Base-by-base conservation (phyloP, 2,329 filamentous ascomycete species). In the Colletotrichum kahawae region DNA sequence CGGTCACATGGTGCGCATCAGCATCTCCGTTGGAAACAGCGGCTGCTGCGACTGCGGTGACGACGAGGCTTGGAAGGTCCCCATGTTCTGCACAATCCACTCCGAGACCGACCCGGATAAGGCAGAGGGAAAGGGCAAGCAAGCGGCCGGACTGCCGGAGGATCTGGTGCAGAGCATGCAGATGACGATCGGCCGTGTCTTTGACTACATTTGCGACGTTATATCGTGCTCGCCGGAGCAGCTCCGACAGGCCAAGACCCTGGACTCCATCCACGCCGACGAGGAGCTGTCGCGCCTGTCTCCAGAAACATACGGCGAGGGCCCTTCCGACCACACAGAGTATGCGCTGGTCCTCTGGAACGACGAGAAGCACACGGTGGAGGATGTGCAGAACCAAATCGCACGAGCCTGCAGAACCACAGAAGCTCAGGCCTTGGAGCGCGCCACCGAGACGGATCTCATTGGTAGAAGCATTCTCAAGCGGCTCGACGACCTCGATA, bases 1-100 rank as follows among this genome's bases (percentile, higher is more conserved):
- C 13, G 96, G 94, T 14, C 97, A 99, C 84, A 95, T 95, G 86
- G 96, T 98, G 70, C 93, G 94, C 80, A 95, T 99, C 74, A 94
- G 90, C 73, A 92, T 98, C 62, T 98, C 95, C 1, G 92, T 94
- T 4, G 96, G 96, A 8, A 98, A 98, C 82, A 97, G 94, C 81
- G 96, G 96, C 59, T 98, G 97, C 86, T 99, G 97, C 84, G 97
- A 99, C 84, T 99, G 97, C 82, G 97, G 97, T 74, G 97, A 99
- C 82, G 92, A 94, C 24, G 97, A 99, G 84, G 97, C 97, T 13
- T 99, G 97, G 96, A 92, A 92, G 82, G 88, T 92, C 63, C 95
- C 96, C 57, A 90, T 98, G 77, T 93, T 95, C 82, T 99, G 97
- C 87, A 96, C 95, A 43, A 98, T 99, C 80, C 97, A 99, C 82